These are phyloP conservation scores for Mycena polygramma DNA, from an alignment of 768 basidiomycete species.

Conservation along the genomic window DNA sequence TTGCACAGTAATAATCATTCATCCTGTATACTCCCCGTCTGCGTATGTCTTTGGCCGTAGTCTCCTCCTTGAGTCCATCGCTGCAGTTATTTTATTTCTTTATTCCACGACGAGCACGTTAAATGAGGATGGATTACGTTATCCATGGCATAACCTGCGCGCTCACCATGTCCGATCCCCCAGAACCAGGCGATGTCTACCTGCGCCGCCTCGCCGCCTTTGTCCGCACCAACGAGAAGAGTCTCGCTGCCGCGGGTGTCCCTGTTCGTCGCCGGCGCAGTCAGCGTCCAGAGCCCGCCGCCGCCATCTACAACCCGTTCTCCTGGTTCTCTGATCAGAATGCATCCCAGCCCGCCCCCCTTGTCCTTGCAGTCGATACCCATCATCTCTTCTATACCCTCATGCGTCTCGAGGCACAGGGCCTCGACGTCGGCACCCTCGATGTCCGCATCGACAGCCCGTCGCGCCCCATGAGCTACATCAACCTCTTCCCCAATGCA, in stretches of 20 bases:
- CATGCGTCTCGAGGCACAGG: conserved; percentile 86
- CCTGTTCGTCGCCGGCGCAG: conserved; percentile 61
- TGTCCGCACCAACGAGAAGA: conserved; percentile 78
- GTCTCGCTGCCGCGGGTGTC: conserved; percentile 75
- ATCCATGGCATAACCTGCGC: background rate
- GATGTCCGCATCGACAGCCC: conserved; percentile 82
- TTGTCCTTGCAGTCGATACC: conserved; percentile 78
- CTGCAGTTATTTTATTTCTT: no score
- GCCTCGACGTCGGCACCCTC: conserved; percentile 81
- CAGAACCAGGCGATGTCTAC: conserved; percentile 81
- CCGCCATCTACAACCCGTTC: conserved; percentile 67
- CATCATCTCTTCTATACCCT: conserved; percentile 92
- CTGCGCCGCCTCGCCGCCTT: conserved; percentile 77
- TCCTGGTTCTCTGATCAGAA: conserved; percentile 66
- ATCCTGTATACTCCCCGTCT: no score
- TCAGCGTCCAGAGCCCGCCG: conserved; percentile 46
- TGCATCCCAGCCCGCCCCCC: conserved; percentile 54
- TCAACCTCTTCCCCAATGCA: conserved; percentile 65
- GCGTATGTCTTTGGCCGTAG: no score
- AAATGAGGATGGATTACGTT: background rate
- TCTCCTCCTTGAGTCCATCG: no score
- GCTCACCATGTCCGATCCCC: conserved; percentile 44
- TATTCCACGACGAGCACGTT: no score
- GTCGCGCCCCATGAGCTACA: conserved; percentile 82
- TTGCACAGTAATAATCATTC: no score